These are phyloP conservation scores for Boletales sp. DNA, from an alignment of 768 basidiomycete genomes.

Conservation along the genomic window DNA sequence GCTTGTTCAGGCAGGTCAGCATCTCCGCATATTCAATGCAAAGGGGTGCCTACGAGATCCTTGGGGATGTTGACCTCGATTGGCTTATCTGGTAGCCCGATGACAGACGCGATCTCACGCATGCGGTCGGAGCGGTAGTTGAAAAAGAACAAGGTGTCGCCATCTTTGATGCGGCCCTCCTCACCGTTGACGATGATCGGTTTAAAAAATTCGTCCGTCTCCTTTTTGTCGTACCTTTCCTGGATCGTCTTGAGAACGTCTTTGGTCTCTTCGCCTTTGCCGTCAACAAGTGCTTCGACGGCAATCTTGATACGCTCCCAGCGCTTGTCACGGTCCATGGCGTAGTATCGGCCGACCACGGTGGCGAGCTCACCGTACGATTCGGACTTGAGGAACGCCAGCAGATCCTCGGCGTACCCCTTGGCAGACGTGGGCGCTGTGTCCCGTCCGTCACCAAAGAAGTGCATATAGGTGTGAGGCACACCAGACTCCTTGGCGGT, in stretches of 20 bases:
- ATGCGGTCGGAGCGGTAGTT: constrained; percentile 97
- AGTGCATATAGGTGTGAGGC: constrained; percentile 87
- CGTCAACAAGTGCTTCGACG: constrained; percentile 77
- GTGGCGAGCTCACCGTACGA: constrained; percentile 80
- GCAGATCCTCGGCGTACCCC: constrained; percentile 72
- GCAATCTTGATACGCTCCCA: constrained; percentile 94
- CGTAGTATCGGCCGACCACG: constrained; percentile 88
- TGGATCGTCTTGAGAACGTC: constrained; percentile 64
- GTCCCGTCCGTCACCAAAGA: constrained; percentile 92
- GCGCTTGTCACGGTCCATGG: constrained; percentile 95
- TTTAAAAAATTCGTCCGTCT: constrained; percentile 95
- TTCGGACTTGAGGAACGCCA: constrained; percentile 74
- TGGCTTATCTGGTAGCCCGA: constrained; percentile 80
- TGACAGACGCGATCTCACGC: constrained; percentile 82
- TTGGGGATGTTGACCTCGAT: constrained; percentile 80
- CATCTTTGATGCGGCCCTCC: constrained; percentile 77
- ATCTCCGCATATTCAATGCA: not conserved
- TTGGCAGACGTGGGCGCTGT: constrained; percentile 84
- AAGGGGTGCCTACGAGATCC: constrained; percentile 55
- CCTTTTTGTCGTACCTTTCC: constrained; percentile 74
- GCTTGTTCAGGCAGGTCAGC: constrained; percentile 33
- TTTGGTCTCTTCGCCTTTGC: constrained; percentile 53
- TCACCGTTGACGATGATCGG: constrained; percentile 86
- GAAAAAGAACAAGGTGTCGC: constrained; percentile 92
- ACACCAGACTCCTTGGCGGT: constrained; percentile 84